Evolutionary conservation across 257 asterid species (phyloP).

Genomic region (Solanum arcanum): DNA sequence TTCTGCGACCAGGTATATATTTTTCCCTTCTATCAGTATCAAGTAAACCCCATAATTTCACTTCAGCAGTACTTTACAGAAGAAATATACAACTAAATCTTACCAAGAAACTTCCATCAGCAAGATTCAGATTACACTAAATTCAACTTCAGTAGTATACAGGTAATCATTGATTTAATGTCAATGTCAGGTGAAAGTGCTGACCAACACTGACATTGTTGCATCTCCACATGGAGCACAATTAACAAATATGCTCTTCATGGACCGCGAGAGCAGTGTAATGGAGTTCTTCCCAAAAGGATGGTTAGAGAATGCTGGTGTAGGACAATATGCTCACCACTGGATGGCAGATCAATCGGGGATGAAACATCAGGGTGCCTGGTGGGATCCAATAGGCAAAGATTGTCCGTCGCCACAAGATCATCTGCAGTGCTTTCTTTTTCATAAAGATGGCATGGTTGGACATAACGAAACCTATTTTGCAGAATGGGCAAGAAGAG

Average conservation of each 20-base stretch:
- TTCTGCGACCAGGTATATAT: slow-evolving; percentile 20
- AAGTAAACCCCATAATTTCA: neutral
- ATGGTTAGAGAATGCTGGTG: slow-evolving; percentile 19
- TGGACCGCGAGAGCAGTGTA: slow-evolving; percentile 16
- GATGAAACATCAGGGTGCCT: slow-evolving; percentile 25
- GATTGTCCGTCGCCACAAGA: slow-evolving; percentile 18
- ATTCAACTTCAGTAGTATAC: neutral
- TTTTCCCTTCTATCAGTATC: neutral
- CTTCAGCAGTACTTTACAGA: neutral
- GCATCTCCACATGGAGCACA: slow-evolving; percentile 35
- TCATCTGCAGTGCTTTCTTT: slow-evolving; percentile 5
- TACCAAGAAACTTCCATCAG: neutral
- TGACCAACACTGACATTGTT: slow-evolving; percentile 17
- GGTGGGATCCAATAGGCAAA: slow-evolving; percentile 24
- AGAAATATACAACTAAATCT: neutral
- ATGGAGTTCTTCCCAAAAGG: slow-evolving; percentile 36
- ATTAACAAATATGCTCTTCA: slow-evolving; percentile 24
- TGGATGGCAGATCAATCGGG: slow-evolving; percentile 26
- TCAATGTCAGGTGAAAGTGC: slow-evolving; percentile 11
- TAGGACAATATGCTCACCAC: slow-evolving; percentile 20
- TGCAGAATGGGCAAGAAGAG: slow-evolving; percentile 20
- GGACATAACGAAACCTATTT: slow-evolving; percentile 26
- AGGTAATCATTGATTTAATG: neutral
- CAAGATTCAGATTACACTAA: neutral
- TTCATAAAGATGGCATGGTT: slow-evolving; percentile 19